Percentiles rank a stretch among this genome's conserved stretches.
Conservation (phyloP, 2,329 filamentous ascomycete genomes). For the Eutypella sp. region DNA sequence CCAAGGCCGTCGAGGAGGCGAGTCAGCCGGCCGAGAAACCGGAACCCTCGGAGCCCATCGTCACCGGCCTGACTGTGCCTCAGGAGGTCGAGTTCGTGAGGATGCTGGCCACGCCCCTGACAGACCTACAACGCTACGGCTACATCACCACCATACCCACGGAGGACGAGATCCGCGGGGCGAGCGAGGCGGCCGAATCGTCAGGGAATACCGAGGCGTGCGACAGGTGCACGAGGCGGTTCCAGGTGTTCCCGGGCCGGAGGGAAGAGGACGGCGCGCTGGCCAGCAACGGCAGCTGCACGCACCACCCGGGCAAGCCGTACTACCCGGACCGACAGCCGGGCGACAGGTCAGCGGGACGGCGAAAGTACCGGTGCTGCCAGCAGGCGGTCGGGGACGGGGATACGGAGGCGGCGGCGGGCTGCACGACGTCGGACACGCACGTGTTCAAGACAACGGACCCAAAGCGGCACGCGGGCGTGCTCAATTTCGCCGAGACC, state of each 20-base stretch:
- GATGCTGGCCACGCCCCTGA: slow-evolving; percentile 59
- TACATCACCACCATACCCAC: slow-evolving; percentile 70
- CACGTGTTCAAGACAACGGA: slow-evolving; percentile 88
- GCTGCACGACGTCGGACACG: slow-evolving; percentile 65
- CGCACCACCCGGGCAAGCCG: slow-evolving; percentile 71
- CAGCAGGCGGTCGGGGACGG: slow-evolving; percentile 65
- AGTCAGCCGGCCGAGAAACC: slow-evolving; percentile 28
- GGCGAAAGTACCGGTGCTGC: slow-evolving; percentile 73
- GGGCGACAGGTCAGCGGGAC: slow-evolving; percentile 51
- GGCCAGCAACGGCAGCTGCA: slow-evolving; percentile 71
- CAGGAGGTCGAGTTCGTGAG: slow-evolving; percentile 66
- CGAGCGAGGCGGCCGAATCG: slow-evolving; percentile 58
- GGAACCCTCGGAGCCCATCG: slow-evolving; percentile 46
- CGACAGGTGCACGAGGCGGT: slow-evolving; percentile 78
- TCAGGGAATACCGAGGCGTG: slow-evolving; percentile 80
- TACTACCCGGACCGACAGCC: slow-evolving; percentile 54
- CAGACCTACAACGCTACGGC: slow-evolving; percentile 60
- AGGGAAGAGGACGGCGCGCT: slow-evolving; percentile 71
- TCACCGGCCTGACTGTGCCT: slow-evolving; percentile 61
- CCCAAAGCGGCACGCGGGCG: slow-evolving; percentile 66
- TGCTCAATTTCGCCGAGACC: slow-evolving; percentile 77
- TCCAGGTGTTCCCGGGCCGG: slow-evolving; percentile 87
- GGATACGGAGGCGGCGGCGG: slow-evolving; percentile 48
- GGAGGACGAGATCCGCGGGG: slow-evolving; percentile 59
- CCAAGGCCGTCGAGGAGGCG: slow-evolving; percentile 25